Conservation (phyloP, 768 basidiomycete species). For the Lactarius hengduanensis region DNA sequence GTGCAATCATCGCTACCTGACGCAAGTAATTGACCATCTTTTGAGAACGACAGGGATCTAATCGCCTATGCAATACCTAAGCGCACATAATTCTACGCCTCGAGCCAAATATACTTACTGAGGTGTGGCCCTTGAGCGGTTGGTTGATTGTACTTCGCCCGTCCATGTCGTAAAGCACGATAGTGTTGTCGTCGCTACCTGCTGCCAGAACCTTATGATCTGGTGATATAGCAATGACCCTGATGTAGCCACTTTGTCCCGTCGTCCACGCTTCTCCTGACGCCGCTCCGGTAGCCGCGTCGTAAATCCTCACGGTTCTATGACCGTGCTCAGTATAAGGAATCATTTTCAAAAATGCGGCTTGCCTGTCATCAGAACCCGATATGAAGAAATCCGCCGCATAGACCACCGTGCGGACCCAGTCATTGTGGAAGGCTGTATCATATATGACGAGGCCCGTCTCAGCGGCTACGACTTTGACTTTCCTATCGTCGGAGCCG, state of each 20-base stretch:
- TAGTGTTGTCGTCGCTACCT: constrained; percentile 15
- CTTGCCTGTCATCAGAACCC: constrained; percentile 17
- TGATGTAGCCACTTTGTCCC: constrained; percentile 18
- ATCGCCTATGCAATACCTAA: constrained; percentile 1
- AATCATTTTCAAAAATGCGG: not conserved
- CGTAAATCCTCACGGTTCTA: constrained; percentile 23
- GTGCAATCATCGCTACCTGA: constrained; percentile 16
- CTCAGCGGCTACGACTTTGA: constrained; percentile 16
- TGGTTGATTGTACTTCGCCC: not conserved
- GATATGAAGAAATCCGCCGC: constrained; percentile 14
- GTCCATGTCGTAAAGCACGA: constrained; percentile 21
- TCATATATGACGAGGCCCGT: constrained; percentile 16
- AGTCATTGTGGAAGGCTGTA: constrained; percentile 21
- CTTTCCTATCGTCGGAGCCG: constrained; percentile 19
- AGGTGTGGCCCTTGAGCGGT: constrained; percentile 12
- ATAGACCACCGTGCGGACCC: constrained; percentile 12
- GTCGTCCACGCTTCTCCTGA: constrained; percentile 14
- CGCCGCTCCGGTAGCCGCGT: constrained; percentile 11
- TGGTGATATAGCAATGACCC: constrained; percentile 32
- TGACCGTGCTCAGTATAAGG: not conserved
- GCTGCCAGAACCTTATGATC: constrained; percentile 31
- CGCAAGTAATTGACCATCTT: constrained; percentile 10
- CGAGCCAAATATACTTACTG: constrained; percentile 5
- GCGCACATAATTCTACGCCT: not conserved
- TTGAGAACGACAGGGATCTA: constrained; percentile 15